Evolutionary conservation across 2,329 filamentous ascomycete species (phyloP), one percentile per base, ranked within the genome.

Genomic region (Fusarium sp.): DNA sequence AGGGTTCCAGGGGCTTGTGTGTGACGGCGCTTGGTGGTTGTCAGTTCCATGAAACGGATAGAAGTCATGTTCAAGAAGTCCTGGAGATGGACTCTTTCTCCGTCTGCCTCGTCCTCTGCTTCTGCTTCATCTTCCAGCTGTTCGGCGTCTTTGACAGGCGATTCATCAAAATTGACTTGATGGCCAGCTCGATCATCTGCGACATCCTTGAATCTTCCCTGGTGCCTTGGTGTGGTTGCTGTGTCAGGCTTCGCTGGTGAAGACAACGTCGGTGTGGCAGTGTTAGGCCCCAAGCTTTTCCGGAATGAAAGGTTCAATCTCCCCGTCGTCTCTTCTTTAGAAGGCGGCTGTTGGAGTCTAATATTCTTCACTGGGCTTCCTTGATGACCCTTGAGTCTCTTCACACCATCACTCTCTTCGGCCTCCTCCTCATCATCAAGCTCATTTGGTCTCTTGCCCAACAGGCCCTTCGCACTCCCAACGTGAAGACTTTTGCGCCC

Each of bases 31-130:
- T 98, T 98, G 2, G 94, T 98, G 1, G 95, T 97, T n/a, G 92
- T 97, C 51, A 99, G 85, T 78, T 99, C 96, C 92, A 99, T 98
- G 82, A 99, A 99, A 56, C 94, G 93, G 75, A 99, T 97, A 63
- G 93, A 97, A 4, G 95, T 98, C 89, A 97, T 90, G 68, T 97
- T 93, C 46, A 99, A 83, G 80, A 99, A 99, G 55, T 97, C 92
- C 73, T 97, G 93, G 5, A 99, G 85, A 47, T 94, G 92, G 56
- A 97, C 94, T 23, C 85, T 86, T 27, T 90, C 76, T 21, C 86
- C 85, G 14, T 83, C 79, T 25, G 84, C 84, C 14, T 88, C 85
- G 10, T 81, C 79, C 49, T 84, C 80, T 21, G 81, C 79, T 46
- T 84, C 80, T 21, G 84, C 84, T n/a, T 88, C 86, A 8, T 82